Conservation (phyloP, 495 filamentous ascomycete genomes). For the Trypethelium eluteriae region DNA sequence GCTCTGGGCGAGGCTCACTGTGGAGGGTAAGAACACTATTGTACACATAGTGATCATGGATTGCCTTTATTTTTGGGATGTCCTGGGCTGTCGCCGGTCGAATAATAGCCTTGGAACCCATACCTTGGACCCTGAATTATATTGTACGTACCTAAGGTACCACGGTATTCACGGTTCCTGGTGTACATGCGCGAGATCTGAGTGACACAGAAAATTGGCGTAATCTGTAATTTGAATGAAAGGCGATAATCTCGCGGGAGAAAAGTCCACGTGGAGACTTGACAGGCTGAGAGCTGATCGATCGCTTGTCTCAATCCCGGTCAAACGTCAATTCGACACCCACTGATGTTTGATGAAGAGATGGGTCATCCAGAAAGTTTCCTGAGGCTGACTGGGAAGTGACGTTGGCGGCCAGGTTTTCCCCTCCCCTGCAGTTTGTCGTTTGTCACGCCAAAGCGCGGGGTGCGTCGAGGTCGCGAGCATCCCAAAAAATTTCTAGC, state of each 20-base stretch:
- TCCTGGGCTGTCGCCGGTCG: conserved; percentile 5
- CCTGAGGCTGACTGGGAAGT: background rate
- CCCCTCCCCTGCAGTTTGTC: conserved; percentile 2
- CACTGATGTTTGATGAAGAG: background rate
- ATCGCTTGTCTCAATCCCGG: background rate
- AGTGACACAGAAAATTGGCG: background rate
- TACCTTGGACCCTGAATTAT: conserved; percentile 3
- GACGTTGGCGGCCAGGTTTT: conserved; percentile 1
- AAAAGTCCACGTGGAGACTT: background rate
- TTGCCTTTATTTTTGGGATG: conserved; percentile 13
- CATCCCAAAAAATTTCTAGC: background rate
- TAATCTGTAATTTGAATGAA: background rate
- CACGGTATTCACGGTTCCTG: background rate
- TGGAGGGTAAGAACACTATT: conserved; percentile 16
- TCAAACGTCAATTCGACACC: too few relatives aligned
- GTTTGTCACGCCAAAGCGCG: background rate
- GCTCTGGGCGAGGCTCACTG: background rate
- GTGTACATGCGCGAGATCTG: background rate
- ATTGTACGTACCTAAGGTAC: background rate
- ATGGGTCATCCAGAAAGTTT: background rate
- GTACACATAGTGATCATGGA: conserved; percentile 18
- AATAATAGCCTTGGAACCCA: conserved; percentile 12
- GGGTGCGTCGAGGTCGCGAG: background rate
- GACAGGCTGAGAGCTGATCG: background rate
- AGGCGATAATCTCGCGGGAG: background rate